Evolutionary conservation across 192 early-diverging fungal species (phyloP), one percentile per base, ranked within the genome.

Genomic region (Borealophlyctis nickersoniae): DNA sequence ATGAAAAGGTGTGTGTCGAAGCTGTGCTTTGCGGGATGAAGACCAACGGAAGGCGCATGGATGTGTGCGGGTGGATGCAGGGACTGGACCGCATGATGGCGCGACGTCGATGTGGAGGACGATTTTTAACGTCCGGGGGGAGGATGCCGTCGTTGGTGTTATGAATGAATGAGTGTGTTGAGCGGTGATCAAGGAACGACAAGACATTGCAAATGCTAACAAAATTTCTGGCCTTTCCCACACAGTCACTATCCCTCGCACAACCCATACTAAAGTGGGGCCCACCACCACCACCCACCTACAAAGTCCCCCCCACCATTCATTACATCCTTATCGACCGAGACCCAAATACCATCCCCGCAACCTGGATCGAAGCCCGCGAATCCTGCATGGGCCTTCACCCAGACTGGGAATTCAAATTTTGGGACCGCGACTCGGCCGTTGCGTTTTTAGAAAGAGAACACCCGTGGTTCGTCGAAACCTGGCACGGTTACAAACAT

Each of bases 341-440:
- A 65, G 64, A 58, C 29, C 45, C 22, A n/a, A 26, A 35, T 7
- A 62, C 35, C 28, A 22, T 58, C 7, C 73, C 73, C 16, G 24
- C 27, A 56, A 60, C 68, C 34, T 76, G 66, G 71, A 24, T 34
- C 7, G 60, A 36, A 3, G 54, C 63, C 23, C 22, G 33, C 13
- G 22, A 69, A 16, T 36, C 61, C 14, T 77, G 76, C 36, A 36
- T 27, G 36, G 56, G 32, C 19, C 31, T 67, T n/a, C 60, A 77
- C 57, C 67, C 69, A 9, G 60, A 67, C 28, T 77, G 63, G 61
- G 51, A 58, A 16, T 24, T 60, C 32, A 67, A 48, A 51, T 33
- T 58, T 16, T 77, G 76, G 76, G 67, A 75, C 56, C 68, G 70
- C 65, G 67, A 58, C 13, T 27, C 51, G 24, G 58, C 57, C 1